Percentiles rank a stretch among this genome's conserved stretches.
phyloP scores from a whole-genome alignment of 805 yeast species.

The Zygotorulaspora florentina region DNA sequence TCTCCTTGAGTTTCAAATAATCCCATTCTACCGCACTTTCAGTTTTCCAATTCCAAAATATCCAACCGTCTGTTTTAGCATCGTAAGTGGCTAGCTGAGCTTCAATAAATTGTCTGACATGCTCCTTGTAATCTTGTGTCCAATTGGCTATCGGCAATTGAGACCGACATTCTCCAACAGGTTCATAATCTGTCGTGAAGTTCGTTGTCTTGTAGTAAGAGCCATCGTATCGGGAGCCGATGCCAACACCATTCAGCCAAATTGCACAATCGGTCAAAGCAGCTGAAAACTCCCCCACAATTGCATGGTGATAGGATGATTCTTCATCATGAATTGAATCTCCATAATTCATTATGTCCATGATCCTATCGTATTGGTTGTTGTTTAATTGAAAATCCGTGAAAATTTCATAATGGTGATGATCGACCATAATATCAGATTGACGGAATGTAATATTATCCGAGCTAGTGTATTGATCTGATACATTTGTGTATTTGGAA shows the following conservation, averaged over 20 bases:
- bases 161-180: slow-evolving; percentile 43
- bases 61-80: slow-evolving; percentile 51
- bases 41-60: slow-evolving; percentile 70
- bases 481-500: slow-evolving; percentile 27
- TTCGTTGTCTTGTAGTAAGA: slow-evolving; percentile 34
- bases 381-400: slow-evolving; percentile 54
- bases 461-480: slow-evolving; percentile 37
- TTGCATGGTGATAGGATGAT: slow-evolving; percentile 43
- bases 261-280: slow-evolving; percentile 67
- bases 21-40: slow-evolving; percentile 69
- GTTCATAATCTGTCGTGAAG: slow-evolving; percentile 13
- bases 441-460: slow-evolving; percentile 40
- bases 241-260: slow-evolving; percentile 66
- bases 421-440: slow-evolving; percentile 69
- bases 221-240: slow-evolving; percentile 61
- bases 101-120: slow-evolving; percentile 54
- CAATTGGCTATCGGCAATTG: slow-evolving; percentile 38
- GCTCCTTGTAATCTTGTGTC: slow-evolving; percentile 39
- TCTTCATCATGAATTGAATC: slow-evolving; percentile 27
- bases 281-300: slow-evolving; percentile 69
- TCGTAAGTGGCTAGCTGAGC: slow-evolving; percentile 55
- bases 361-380: slow-evolving; percentile 33
- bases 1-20: slow-evolving; percentile 45
- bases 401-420: slow-evolving; percentile 89
- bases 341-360: slow-evolving; percentile 34